These are phyloP conservation scores for Globisporangium yorkense DNA, from an alignment of 352 stramenopile species.

Conservation along the genomic window DNA sequence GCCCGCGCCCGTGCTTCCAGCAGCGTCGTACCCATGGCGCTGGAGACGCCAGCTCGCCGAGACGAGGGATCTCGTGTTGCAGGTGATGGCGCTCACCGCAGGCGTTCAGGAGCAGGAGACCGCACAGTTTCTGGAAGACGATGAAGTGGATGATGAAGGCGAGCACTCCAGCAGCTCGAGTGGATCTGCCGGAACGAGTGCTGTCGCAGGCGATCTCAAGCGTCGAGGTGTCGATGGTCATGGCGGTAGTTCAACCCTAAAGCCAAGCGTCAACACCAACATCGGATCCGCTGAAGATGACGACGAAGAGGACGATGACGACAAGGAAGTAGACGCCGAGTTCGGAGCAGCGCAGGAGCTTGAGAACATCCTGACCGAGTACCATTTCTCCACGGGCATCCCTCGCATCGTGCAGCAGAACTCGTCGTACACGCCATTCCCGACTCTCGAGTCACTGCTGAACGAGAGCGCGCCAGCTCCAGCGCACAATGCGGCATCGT, in stretches of 20 bases:
- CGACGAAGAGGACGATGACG: slow-evolving; percentile 1
- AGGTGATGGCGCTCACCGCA: slow-evolving; percentile 19
- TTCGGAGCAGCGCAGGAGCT: slow-evolving; percentile 26
- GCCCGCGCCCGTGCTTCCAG: slow-evolving; percentile 25
- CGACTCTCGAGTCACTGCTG: slow-evolving; percentile 23
- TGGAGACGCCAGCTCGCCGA: slow-evolving; percentile 28
- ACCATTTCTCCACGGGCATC: slow-evolving; percentile 51
- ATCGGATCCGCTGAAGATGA: not conserved
- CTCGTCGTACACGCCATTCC: slow-evolving; percentile 23
- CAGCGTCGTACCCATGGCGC: slow-evolving; percentile 40
- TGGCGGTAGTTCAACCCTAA: not conserved
- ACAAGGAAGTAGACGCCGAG: not conserved
- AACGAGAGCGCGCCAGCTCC: not conserved
- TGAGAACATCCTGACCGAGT: slow-evolving; percentile 30
- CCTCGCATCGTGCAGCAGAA: slow-evolving; percentile 31
- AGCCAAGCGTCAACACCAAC: not conserved
- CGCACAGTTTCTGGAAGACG: not conserved
- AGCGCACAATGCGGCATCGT: not conserved
- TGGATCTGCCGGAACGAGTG: not conserved
- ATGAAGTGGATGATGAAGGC: not conserved
- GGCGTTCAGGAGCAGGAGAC: slow-evolving; percentile 3
- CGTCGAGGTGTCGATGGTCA: not conserved
- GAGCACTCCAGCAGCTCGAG: too few species aligned
- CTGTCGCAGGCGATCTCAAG: too few species aligned
- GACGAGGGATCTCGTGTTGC: slow-evolving; percentile 17